Evolutionary conservation across 768 basidiomycete genomes (phyloP), one percentile per base, ranked within the genome.

Genomic region (Favolaschia claudopus): DNA sequence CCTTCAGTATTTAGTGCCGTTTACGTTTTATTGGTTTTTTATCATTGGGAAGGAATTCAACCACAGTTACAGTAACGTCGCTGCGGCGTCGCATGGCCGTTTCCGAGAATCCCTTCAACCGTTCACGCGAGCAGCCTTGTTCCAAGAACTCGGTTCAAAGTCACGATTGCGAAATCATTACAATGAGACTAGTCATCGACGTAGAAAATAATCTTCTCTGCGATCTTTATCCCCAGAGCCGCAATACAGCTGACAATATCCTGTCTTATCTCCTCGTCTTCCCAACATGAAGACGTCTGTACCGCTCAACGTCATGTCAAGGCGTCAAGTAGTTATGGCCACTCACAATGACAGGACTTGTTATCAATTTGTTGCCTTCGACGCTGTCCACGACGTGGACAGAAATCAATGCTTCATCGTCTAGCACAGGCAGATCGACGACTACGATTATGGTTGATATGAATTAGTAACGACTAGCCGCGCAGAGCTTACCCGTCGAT

Each of bases 161-260:
- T n/a, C n/a, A n/a, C n/a, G n/a, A n/a, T n/a, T n/a, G n/a, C n/a
- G n/a, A n/a, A n/a, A n/a, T n/a, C n/a, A n/a, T n/a, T n/a, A n/a
- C n/a, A n/a, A n/a, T n/a, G n/a, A n/a, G n/a, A n/a, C n/a, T n/a
- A n/a, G n/a, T n/a, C n/a, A n/a, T 64, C 44, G 7, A 63, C 4
- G 28, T 63, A 48, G 45, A 65, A 61, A 39, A 65, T 64, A 48
- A 84, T 67, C 32, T 78, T 74, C 63, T 65, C 73, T 7, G 82
- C 72, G 25, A 85, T 40, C 32, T 78, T 75, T n/a, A 56, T 33
- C 6, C 85, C 83, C 29, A 86, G 66, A 3, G 76, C 81, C 33
- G 67, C 70, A 22, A 84, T 70, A 57, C 83, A 85, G n/a, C 67
- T 64, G 13, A 76, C 63, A 24, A 83, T 70, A 28, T 75, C 77